phyloP scores from a whole-genome alignment of 345 rosid species.

The Raphanus sativus region DNA sequence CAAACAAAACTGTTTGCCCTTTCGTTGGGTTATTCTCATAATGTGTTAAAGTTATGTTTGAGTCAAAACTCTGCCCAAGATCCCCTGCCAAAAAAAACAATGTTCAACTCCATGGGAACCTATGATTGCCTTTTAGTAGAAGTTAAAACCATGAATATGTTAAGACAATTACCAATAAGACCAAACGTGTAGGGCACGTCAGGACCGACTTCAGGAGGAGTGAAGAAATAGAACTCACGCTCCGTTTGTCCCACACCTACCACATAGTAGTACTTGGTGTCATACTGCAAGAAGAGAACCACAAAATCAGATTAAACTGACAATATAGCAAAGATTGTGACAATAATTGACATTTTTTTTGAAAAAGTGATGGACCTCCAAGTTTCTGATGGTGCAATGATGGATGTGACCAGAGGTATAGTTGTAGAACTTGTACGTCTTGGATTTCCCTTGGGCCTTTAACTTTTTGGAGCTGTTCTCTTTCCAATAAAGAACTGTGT shows the following conservation, averaged over 20 bases:
- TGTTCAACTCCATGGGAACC: background rate
- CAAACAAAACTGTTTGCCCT: conserved; percentile 62
- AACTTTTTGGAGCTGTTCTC: conserved; percentile 43
- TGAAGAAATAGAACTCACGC: conserved; percentile 56
- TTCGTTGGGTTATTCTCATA: conserved; percentile 62
- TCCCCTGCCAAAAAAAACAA: conserved; percentile 58
- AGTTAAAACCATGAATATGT: background rate
- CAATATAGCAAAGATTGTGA: background rate
- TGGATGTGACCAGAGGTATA: conserved; percentile 83
- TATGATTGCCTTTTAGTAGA: background rate
- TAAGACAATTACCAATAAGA: conserved; percentile 43
- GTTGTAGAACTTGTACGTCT: conserved; percentile 51
- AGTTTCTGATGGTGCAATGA: conserved; percentile 61
- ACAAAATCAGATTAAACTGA: background rate
- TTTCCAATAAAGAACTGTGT: conserved; percentile 60
- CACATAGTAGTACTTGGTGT: conserved; percentile 58
- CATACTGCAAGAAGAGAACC: conserved; percentile 37
- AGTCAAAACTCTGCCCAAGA: conserved; percentile 85
- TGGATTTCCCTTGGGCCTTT: conserved; percentile 48
- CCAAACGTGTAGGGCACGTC: conserved; percentile 63
- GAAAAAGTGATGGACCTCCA: conserved; percentile 49
- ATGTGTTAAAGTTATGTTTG: conserved; percentile 68
- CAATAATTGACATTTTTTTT: background rate
- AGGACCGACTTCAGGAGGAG: conserved; percentile 67
- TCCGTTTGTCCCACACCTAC: conserved; percentile 51